Percentiles rank a stretch among this genome's conserved stretches.
phyloP scores from a whole-genome alignment of 1,284 basidiomycete species.

The Trichosporon sp. region DNA sequence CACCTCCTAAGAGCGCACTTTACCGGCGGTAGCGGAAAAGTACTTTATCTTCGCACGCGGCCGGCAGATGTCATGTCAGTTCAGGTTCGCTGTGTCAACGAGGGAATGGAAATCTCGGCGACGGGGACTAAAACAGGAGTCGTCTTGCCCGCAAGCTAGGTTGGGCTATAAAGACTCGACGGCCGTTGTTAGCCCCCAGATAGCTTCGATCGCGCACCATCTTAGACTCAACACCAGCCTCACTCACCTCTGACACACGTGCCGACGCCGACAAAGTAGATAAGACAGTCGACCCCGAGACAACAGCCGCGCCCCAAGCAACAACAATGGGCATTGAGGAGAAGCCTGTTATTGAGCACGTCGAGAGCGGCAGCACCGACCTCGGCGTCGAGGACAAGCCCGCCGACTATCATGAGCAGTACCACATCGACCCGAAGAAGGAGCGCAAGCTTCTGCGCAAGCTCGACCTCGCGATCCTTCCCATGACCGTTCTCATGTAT shows the following conservation, averaged over 20 bases:
- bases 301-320: background rate
- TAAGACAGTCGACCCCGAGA: background rate
- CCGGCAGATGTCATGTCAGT: background rate
- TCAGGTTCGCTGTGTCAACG: too few species aligned
- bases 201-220: background rate
- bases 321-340: background rate
- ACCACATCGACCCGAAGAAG: slow-evolving; percentile 27
- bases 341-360: slow-evolving; percentile 1
- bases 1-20: background rate
- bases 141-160: background rate
- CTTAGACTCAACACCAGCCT: background rate
- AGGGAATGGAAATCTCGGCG: background rate
- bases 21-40: slow-evolving; percentile 5
- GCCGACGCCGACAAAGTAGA: background rate
- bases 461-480: slow-evolving; percentile 37
- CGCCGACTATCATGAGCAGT: background rate
- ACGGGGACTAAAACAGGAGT: background rate
- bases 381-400: background rate
- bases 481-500: slow-evolving; percentile 31
- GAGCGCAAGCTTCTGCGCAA: slow-evolving; percentile 35
- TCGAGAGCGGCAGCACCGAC: background rate
- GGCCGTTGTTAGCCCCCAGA: background rate
- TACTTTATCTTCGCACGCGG: too few species aligned
- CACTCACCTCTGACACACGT: background rate
- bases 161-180: background rate